A percentile compares a stretch with the other conserved stretches of the same genome.
These are phyloP conservation scores for Trichomonas tenax DNA, from an alignment of 208 protist genomes.

Conservation along the genomic window DNA sequence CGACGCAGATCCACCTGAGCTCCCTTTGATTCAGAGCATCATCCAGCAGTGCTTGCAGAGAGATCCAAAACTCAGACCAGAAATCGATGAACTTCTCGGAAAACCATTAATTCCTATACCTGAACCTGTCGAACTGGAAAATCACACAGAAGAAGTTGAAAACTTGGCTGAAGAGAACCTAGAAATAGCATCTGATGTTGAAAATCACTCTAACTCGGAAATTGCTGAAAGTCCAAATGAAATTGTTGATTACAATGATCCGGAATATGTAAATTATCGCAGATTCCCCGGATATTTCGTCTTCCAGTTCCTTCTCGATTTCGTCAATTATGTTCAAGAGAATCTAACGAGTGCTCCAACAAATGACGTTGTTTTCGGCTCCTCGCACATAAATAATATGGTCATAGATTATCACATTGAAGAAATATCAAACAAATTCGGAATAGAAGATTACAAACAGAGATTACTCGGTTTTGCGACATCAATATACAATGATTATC, in stretches of 20 bases:
- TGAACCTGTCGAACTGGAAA: not conserved
- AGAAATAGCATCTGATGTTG: not conserved
- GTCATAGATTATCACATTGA: not conserved
- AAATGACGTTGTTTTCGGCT: not conserved
- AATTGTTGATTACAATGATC: not conserved
- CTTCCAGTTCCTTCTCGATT: not conserved
- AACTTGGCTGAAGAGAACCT: not conserved
- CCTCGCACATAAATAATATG: not conserved
- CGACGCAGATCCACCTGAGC: not conserved
- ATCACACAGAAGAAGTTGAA: not conserved
- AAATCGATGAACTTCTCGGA: slow-evolving; percentile 35
- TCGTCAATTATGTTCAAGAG: not conserved
- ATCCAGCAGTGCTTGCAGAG: not conserved
- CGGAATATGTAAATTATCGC: not conserved
- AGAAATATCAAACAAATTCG: not conserved
- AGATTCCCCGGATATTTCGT: not conserved
- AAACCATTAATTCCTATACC: slow-evolving; percentile 33
- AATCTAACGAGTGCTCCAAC: not conserved
- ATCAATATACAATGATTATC: not conserved
- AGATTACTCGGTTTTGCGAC: not conserved
- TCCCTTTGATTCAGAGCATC: not conserved
- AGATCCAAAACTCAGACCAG: slow-evolving; percentile 30
- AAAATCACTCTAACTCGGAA: not conserved
- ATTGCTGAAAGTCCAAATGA: not conserved
- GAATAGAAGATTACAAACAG: not conserved